A percentile compares a stretch with the other conserved stretches of the same genome.
Conservation (phyloP, 1,139 yeast species). For the Kurtzmaniella quercitrusa region DNA sequence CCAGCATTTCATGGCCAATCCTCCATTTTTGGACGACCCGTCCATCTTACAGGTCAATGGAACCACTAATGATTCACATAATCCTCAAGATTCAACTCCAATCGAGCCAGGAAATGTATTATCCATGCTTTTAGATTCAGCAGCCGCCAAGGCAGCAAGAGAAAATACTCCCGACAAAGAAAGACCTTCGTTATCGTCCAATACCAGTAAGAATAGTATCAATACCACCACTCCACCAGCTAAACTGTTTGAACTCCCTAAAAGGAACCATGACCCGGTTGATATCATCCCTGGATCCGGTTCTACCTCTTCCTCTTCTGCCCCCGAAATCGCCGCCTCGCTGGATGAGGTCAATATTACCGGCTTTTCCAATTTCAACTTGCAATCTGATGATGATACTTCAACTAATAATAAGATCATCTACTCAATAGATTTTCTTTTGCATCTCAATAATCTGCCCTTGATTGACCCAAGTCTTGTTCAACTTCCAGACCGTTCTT, state of each 20-base stretch:
- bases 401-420: neutral
- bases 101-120: conserved; percentile 34
- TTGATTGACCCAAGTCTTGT: conserved; percentile 24
- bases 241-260: neutral
- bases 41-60: conserved; percentile 24
- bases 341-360: conserved; percentile 8
- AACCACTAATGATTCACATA: neutral
- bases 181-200: conserved; percentile 5
- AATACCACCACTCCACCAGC: neutral
- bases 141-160: conserved; percentile 47
- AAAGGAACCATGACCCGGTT: neutral
- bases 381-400: conserved; percentile 12
- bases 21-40: conserved; percentile 28
- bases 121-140: conserved; percentile 39
- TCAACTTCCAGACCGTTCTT: conserved; percentile 37
- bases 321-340: conserved; percentile 10
- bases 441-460: conserved; percentile 33
- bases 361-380: conserved; percentile 9
- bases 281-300: neutral
- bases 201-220: neutral
- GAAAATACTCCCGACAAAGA: conserved; percentile 41
- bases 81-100: neutral
- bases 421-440: conserved; percentile 37
- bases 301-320: neutral
- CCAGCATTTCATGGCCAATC: neutral